Evolutionary conservation across 2,329 filamentous ascomycete species (phyloP).

Genomic region (Verticillium tricorpus): DNA sequence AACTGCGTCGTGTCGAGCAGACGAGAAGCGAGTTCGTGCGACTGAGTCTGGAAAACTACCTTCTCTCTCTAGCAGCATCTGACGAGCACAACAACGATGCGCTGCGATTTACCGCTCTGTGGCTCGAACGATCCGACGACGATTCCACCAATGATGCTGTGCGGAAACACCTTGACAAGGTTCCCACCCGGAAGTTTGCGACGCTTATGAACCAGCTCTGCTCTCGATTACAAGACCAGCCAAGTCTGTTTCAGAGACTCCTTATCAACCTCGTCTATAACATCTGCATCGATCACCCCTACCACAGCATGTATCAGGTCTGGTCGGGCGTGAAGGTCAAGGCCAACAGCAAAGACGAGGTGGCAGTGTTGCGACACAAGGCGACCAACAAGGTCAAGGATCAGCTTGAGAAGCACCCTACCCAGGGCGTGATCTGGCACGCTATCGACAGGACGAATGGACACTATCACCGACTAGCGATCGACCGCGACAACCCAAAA

Average conservation of each 20-base stretch:
- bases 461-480: slow-evolving; percentile 59
- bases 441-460: slow-evolving; percentile 71
- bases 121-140: slow-evolving; percentile 83
- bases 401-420: slow-evolving; percentile 49
- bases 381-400: slow-evolving; percentile 68
- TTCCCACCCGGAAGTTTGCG: slow-evolving; percentile 90
- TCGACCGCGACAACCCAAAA: slow-evolving; percentile 57
- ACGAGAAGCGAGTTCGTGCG: slow-evolving; percentile 80
- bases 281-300: slow-evolving; percentile 90
- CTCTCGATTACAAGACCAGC: slow-evolving; percentile 75
- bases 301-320: slow-evolving; percentile 96
- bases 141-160: slow-evolving; percentile 75
- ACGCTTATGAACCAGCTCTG: slow-evolving; percentile 92
- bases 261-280: slow-evolving; percentile 70
- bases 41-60: slow-evolving; percentile 87
- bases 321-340: slow-evolving; percentile 75
- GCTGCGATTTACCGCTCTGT: slow-evolving; percentile 87
- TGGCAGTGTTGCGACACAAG: slow-evolving; percentile 66
- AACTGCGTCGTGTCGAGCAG: slow-evolving; percentile 73
- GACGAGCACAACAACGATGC: slow-evolving; percentile 88
- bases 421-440: slow-evolving; percentile 56
- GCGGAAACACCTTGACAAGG: slow-evolving; percentile 60
- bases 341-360: slow-evolving; percentile 66
- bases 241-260: slow-evolving; percentile 68
- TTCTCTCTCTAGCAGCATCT: slow-evolving; percentile 77